Evolutionary conservation across 306 rosid genomes (phyloP).

Genomic region (Vachellia pachyceras): DNA sequence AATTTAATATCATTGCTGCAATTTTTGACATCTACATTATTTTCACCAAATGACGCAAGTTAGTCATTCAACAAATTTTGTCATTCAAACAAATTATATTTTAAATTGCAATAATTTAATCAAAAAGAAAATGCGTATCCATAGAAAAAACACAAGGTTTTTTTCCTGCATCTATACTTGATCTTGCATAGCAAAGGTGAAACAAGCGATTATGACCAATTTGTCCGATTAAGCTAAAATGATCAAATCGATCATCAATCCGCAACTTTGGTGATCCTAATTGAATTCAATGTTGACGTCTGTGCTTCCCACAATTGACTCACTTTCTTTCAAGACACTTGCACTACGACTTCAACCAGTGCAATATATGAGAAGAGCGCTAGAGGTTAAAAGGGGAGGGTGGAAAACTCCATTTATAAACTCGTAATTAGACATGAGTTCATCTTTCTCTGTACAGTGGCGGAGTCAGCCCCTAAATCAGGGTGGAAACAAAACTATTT

Average conservation of each 20-base stretch:
- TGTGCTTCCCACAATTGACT: neutral
- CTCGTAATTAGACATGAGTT: neutral
- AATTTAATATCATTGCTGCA: neutral
- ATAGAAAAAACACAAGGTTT: neutral
- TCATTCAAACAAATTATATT: no score
- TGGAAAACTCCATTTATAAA: neutral
- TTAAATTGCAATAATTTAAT: no score
- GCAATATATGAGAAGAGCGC: neutral
- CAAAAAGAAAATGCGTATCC: no score
- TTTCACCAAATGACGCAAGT: neutral
- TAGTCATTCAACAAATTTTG: no score
- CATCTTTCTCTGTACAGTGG: no score
- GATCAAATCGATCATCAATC: neutral
- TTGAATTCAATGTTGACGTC: slow-evolving; percentile 5
- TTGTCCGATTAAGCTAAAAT: slow-evolving; percentile 11
- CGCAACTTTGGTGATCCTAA: neutral
- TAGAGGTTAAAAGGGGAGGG: neutral
- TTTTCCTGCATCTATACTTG: neutral
- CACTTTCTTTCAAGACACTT: neutral
- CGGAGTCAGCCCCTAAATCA: no score
- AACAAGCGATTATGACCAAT: neutral
- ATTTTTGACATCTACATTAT: neutral
- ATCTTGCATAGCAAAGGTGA: slow-evolving; percentile 6
- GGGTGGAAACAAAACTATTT: no score
- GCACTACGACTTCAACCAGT: neutral